phyloP scores from a whole-genome alignment of 495 filamentous ascomycete genomes.

The Halenospora varia region DNA sequence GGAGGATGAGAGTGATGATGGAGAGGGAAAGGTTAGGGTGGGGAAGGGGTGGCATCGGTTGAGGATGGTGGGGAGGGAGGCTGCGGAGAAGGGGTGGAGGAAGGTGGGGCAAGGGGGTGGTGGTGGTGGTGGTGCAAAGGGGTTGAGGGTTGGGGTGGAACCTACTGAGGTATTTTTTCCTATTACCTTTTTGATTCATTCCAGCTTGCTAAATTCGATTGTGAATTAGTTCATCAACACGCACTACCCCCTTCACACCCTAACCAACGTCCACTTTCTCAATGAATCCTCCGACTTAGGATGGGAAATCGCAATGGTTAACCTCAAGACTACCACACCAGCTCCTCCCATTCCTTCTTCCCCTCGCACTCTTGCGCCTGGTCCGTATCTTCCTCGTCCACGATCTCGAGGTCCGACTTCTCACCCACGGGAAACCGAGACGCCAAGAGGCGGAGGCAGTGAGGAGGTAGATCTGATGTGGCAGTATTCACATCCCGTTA shows the following conservation, averaged over 20 bases:
- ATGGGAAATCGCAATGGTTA: not conserved
- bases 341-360: not conserved
- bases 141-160: not conserved
- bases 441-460: not conserved
- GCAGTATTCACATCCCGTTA: not conserved
- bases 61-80: not conserved
- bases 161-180: not conserved
- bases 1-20: not conserved
- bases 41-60: not conserved
- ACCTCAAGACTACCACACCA: not conserved
- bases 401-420: not conserved
- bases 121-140: not conserved
- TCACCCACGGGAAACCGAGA: not conserved
- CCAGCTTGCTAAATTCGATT: not conserved
- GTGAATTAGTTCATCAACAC: conserved; percentile 1
- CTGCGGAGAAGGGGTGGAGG: not conserved
- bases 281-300: not conserved
- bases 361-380: too few species aligned
- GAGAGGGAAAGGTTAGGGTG: not conserved
- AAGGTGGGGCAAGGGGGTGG: not conserved
- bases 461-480: not conserved
- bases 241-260: not conserved
- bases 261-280: not conserved
- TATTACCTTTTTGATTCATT: not conserved
- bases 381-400: not conserved